Percentiles rank a stretch among this genome's conserved stretches.
These are phyloP conservation scores for Prunus yedoensis DNA, from an alignment of 331 rosid species.

Conservation along the genomic window DNA sequence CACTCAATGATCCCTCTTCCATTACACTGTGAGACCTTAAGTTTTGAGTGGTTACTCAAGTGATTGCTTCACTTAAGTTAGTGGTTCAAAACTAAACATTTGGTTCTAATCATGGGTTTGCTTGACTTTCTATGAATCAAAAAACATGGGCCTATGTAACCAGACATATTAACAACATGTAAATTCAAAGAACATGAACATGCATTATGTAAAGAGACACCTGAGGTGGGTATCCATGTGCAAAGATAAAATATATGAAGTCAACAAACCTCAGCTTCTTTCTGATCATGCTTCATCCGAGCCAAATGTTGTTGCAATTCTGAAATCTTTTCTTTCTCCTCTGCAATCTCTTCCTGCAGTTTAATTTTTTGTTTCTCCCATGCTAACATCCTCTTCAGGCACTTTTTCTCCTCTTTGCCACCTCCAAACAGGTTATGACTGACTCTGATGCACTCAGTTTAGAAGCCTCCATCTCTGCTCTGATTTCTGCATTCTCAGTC, in stretches of 20 bases:
- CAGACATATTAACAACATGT: background rate
- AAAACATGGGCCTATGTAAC: background rate
- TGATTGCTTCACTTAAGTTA: background rate
- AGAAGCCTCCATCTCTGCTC: conserved; percentile 98
- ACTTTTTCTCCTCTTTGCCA: conserved; percentile 87
- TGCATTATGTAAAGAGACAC: background rate
- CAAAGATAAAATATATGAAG: background rate
- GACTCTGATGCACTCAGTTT: conserved; percentile 94
- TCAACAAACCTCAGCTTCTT: conserved; percentile 72
- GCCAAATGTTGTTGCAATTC: conserved; percentile 52
- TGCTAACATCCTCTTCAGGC: conserved; percentile 69
- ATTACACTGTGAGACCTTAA: background rate
- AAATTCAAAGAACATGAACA: background rate
- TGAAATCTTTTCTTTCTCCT: conserved; percentile 61
- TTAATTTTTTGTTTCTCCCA: conserved; percentile 92
- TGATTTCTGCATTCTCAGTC: conserved; percentile 88
- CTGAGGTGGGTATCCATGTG: background rate
- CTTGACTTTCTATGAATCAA: background rate
- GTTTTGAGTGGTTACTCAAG: background rate
- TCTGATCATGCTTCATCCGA: conserved; percentile 53
- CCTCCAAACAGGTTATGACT: conserved; percentile 67
- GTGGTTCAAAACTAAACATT: background rate
- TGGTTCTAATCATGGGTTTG: background rate
- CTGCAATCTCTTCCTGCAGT: conserved; percentile 71
- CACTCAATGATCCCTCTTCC: background rate